Conservation (phyloP, 2,329 filamentous ascomycete genomes). For the Fusarium albidum region DNA sequence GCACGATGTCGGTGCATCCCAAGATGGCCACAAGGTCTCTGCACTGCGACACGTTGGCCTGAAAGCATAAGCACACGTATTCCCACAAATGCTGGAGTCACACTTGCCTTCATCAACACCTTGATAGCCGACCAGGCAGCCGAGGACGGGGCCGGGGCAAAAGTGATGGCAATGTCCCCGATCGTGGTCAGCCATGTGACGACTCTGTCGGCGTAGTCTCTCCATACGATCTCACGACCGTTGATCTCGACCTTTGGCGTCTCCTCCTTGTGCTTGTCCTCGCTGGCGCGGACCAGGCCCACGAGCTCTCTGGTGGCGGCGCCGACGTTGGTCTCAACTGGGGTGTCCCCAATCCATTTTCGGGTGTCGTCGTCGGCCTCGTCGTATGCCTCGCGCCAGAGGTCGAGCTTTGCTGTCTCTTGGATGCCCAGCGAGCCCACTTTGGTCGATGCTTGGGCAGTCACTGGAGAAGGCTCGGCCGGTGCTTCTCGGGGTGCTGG, state of each 20-base stretch:
- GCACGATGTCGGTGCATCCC: conserved; percentile 1
- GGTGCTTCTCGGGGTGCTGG: too few relatives aligned
- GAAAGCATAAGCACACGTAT: neutral
- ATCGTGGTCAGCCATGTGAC: neutral
- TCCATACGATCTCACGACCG: conserved; percentile 4
- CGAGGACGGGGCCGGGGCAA: conserved; percentile 1
- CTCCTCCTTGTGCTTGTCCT: neutral
- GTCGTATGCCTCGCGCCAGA: too few relatives aligned
- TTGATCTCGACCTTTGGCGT: neutral
- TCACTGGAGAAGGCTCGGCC: too few relatives aligned
- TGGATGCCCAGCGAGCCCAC: too few relatives aligned
- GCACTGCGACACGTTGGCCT: conserved; percentile 5
- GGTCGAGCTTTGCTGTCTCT: too few relatives aligned
- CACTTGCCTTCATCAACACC: conserved; percentile 1
- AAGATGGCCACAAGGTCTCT: neutral
- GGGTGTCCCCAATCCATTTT: too few relatives aligned
- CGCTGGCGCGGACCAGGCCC: neutral
- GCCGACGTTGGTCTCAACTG: too few relatives aligned
- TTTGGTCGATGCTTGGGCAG: too few relatives aligned
- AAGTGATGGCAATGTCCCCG: conserved; percentile 5
- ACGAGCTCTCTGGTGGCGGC: too few relatives aligned
- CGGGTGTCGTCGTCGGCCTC: too few relatives aligned
- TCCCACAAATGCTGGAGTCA: neutral
- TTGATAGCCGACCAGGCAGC: conserved; percentile 5
- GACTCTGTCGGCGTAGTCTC: conserved; percentile 4